phyloP scores from a whole-genome alignment of 1,284 basidiomycete genomes.

The Trichosporon asahii region DNA sequence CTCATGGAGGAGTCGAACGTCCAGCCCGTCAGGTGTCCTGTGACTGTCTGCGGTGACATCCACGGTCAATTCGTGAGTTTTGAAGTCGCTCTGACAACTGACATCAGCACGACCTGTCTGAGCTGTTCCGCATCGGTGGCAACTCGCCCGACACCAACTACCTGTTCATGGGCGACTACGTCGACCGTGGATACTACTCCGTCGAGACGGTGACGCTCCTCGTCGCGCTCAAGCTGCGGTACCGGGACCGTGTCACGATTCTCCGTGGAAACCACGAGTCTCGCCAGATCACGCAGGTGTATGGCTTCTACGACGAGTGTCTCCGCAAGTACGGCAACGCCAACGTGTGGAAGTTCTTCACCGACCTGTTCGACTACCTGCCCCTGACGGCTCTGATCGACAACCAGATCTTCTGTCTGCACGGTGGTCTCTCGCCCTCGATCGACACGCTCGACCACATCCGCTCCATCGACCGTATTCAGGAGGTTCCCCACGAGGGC shows the following conservation, averaged over 20 bases:
- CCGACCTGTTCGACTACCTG: constrained; percentile 97
- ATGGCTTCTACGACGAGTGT: constrained; percentile 99
- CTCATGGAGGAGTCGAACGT: constrained; percentile 97
- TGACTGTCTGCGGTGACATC: constrained; percentile 96
- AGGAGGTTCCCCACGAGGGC: constrained; percentile 98
- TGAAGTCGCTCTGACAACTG: background rate
- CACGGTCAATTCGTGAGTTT: constrained; percentile 98
- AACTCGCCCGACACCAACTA: constrained; percentile 99
- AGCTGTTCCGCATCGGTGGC: constrained; percentile 97
- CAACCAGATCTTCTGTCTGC: constrained; percentile 99
- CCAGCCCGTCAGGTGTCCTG: constrained; percentile 94
- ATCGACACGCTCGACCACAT: constrained; percentile 99
- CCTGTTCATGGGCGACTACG: constrained; percentile 99
- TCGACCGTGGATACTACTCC: constrained; percentile 98
- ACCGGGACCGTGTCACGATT: constrained; percentile 97
- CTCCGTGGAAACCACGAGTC: constrained; percentile 98
- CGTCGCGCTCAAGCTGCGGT: constrained; percentile 94
- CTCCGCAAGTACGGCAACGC: constrained; percentile 99
- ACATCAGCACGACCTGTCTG: constrained; percentile 90
- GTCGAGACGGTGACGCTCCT: constrained; percentile 99
- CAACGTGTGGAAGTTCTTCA: constrained; percentile 99
- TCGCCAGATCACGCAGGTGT: constrained; percentile 98
- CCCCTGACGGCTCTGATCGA: constrained; percentile 96
- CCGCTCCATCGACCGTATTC: constrained; percentile 95
- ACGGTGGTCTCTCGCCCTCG: constrained; percentile 96